Evolutionary conservation across 305 asterid species (phyloP).

Genomic region (Solanum aculeatissimum): DNA sequence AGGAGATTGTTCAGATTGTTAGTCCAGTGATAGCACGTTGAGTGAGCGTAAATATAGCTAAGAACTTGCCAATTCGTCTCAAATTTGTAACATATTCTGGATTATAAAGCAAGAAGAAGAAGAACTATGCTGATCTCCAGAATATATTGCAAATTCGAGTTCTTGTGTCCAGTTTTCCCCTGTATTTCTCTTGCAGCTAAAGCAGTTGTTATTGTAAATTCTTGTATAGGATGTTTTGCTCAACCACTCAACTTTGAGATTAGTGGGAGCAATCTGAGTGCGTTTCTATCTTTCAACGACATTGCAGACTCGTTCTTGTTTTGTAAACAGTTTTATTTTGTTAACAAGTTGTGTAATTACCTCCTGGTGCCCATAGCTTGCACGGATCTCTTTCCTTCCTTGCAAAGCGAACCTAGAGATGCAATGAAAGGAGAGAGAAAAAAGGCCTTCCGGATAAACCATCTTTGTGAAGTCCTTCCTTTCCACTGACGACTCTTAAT

Average conservation of each 20-base stretch:
- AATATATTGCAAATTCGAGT: background rate
- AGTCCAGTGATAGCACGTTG: constrained; percentile 48
- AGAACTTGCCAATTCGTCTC: background rate
- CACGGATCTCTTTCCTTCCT: background rate
- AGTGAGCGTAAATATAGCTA: background rate
- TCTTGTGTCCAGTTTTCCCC: background rate
- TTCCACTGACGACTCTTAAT: background rate
- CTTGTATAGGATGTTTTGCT: background rate
- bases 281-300: background rate
- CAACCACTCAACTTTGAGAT: background rate
- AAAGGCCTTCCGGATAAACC: background rate
- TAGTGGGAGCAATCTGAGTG: background rate
- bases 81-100: background rate
- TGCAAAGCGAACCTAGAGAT: background rate
- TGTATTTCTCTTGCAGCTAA: background rate
- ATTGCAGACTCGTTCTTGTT: background rate
- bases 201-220: background rate
- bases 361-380: background rate
- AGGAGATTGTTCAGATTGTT: constrained; percentile 33
- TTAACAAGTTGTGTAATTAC: background rate
- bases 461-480: background rate
- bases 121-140: background rate
- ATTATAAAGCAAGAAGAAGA: background rate
- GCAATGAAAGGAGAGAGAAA: background rate
- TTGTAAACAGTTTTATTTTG: background rate